Percentiles rank a stretch among this genome's conserved stretches.
phyloP scores from a whole-genome alignment of 1,284 basidiomycete species.

The Cutaneotrichosporon cavernicola region DNA sequence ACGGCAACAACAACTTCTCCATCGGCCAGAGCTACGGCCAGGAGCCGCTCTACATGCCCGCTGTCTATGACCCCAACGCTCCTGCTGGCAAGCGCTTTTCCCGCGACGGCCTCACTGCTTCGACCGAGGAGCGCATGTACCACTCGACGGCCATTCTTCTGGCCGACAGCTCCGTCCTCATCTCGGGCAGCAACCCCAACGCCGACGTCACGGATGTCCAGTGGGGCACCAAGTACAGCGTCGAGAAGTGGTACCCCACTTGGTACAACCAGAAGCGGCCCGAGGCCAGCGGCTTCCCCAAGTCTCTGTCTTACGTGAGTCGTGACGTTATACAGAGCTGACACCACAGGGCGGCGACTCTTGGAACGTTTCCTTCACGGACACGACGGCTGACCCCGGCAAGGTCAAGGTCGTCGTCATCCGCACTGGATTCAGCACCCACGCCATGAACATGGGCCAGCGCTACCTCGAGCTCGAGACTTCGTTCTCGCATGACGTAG shows the following conservation, averaged over 20 bases:
- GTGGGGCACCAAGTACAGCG: constrained; percentile 50
- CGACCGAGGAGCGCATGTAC: constrained; percentile 74
- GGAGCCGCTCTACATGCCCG: constrained; percentile 48
- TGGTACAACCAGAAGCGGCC: constrained; percentile 70
- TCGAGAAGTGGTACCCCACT: constrained; percentile 52
- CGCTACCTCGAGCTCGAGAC: constrained; percentile 66
- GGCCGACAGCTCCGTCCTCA: constrained; percentile 77
- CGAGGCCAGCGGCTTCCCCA: constrained; percentile 35
- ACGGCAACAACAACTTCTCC: constrained; percentile 52
- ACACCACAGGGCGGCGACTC: constrained; percentile 64
- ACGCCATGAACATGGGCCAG: constrained; percentile 68
- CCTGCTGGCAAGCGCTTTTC: constrained; percentile 67
- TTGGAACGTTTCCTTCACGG: constrained; percentile 69
- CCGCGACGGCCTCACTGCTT: constrained; percentile 65
- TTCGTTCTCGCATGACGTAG: constrained; percentile 73
- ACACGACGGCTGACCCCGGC: constrained; percentile 58
- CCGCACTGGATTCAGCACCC: constrained; percentile 89
- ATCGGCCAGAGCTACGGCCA: constrained; percentile 50
- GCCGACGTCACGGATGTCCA: constrained; percentile 61
- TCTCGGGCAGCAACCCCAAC: constrained; percentile 77
- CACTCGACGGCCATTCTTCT: constrained; percentile 84
- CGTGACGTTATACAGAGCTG: not conserved
- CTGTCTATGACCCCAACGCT: constrained; percentile 62
- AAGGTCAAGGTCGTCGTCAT: constrained; percentile 73
- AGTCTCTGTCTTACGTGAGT: constrained; percentile 52